A percentile compares a stretch with the other conserved stretches of the same genome.
Conservation (phyloP, 208 protist genomes). For the Herpetomonas samuelpessoai region DNA sequence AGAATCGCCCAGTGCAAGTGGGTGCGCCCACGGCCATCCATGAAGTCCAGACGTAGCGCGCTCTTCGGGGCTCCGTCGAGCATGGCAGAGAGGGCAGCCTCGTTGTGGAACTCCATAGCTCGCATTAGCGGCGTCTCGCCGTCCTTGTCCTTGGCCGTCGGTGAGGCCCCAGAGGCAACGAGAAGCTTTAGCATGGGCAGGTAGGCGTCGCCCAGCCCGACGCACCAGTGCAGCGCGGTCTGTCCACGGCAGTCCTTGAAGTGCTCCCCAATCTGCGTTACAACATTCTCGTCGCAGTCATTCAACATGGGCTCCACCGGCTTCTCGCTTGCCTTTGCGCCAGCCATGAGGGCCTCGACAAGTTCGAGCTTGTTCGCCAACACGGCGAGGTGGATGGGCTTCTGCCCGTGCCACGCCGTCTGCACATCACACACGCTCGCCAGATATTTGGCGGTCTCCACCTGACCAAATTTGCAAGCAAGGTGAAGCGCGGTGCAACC, state of each 20-base stretch:
- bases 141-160: constrained; percentile 69
- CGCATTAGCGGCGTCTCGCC: constrained; percentile 81
- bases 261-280: constrained; percentile 51
- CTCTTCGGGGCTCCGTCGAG: constrained; percentile 28
- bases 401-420: constrained; percentile 75
- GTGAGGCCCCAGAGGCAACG: constrained; percentile 56
- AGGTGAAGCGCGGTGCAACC: constrained; percentile 87
- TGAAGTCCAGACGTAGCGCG: constrained; percentile 53
- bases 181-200: constrained; percentile 74
- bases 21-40: constrained; percentile 50
- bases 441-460: constrained; percentile 68
- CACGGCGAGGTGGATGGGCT: constrained; percentile 79
- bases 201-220: constrained; percentile 63
- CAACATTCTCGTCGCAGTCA: constrained; percentile 72
- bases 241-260: constrained; percentile 56
- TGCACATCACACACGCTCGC: constrained; percentile 52
- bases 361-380: constrained; percentile 63
- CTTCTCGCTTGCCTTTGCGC: constrained; percentile 48
- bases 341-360: constrained; percentile 56
- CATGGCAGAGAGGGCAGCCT: constrained; percentile 54
- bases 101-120: constrained; percentile 65
- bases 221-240: constrained; percentile 81
- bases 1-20: constrained; percentile 77
- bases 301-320: constrained; percentile 65
- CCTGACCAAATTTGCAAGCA: constrained; percentile 77